Evolutionary conservation across 495 filamentous ascomycete species (phyloP).

Genomic region (Penicillium manginii): DNA sequence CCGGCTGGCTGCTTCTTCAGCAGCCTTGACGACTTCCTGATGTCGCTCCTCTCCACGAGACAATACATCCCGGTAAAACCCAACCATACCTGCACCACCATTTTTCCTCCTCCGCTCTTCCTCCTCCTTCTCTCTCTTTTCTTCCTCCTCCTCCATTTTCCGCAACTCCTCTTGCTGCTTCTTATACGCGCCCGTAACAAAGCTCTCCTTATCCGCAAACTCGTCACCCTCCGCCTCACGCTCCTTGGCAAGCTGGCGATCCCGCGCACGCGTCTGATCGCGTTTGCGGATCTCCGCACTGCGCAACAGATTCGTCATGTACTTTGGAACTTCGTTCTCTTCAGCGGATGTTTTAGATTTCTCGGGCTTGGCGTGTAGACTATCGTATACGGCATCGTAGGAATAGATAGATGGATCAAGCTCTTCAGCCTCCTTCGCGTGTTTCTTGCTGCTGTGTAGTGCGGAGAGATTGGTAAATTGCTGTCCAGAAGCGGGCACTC

Average conservation of each 20-base stretch:
- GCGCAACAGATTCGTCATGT: slow-evolving; percentile 79
- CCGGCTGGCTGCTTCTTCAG: slow-evolving; percentile 65
- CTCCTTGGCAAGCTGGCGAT: slow-evolving; percentile 83
- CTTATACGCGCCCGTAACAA: slow-evolving; percentile 95
- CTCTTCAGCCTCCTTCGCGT: slow-evolving; percentile 49
- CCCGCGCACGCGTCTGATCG: slow-evolving; percentile 83
- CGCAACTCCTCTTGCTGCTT: slow-evolving; percentile 85
- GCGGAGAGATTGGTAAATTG: slow-evolving; percentile 55
- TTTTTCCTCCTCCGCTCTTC: slow-evolving; percentile 62
- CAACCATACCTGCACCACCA: slow-evolving; percentile 74
- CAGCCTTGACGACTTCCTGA: slow-evolving; percentile 65
- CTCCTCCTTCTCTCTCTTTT: slow-evolving; percentile 67
- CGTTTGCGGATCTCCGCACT: slow-evolving; percentile 87
- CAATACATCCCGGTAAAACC: slow-evolving; percentile 84
- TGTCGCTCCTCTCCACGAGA: slow-evolving; percentile 77
- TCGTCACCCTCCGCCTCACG: slow-evolving; percentile 92
- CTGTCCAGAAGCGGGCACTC: slow-evolving; percentile 10
- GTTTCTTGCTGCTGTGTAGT: slow-evolving; percentile 50
- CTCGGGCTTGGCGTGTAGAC: slow-evolving; percentile 46
- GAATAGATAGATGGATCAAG: slow-evolving; percentile 59
- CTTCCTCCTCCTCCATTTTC: slow-evolving; percentile 81
- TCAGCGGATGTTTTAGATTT: slow-evolving; percentile 24
- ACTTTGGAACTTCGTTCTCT: slow-evolving; percentile 61
- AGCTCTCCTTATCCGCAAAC: slow-evolving; percentile 93
- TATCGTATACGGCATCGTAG: slow-evolving; percentile 61